A percentile compares a stretch with the other conserved stretches of the same genome.
Conservation (phyloP, 2,329 filamentous ascomycete genomes). For the Chaetomium sp. region DNA sequence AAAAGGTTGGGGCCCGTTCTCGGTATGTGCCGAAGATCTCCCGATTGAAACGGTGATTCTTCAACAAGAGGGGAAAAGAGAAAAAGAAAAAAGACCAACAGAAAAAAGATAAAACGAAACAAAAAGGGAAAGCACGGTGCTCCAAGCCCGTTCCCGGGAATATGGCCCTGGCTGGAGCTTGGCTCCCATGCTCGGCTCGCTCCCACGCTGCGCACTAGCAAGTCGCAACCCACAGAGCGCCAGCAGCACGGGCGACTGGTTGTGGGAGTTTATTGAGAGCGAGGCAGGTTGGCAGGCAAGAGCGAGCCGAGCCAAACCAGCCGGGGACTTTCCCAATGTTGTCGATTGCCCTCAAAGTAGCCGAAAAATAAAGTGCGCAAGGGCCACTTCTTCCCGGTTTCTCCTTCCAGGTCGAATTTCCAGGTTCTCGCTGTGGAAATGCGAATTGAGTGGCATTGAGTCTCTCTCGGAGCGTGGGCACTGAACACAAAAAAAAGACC, state of each 20-base stretch:
- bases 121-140: constrained; percentile 1
- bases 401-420: background rate
- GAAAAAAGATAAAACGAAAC: too few species aligned
- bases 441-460: too few species aligned
- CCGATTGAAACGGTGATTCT: too few species aligned
- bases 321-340: background rate
- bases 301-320: background rate
- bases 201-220: background rate
- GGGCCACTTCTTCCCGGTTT: background rate
- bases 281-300: background rate
- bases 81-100: too few species aligned
- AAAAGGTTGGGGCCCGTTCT: too few species aligned
- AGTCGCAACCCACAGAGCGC: background rate
- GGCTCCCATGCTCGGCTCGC: constrained; percentile 2
- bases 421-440: background rate
- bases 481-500: too few species aligned
- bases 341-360: background rate
- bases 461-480: too few species aligned
- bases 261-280: constrained; percentile 2
- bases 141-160: constrained; percentile 12
- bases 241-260: background rate
- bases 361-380: too few species aligned
- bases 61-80: too few species aligned
- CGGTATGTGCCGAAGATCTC: too few species aligned
- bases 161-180: constrained; percentile 4